Evolutionary conservation across 78 protist genomes (phyloP).

Genomic region (Protostelium mycophagum): DNA sequence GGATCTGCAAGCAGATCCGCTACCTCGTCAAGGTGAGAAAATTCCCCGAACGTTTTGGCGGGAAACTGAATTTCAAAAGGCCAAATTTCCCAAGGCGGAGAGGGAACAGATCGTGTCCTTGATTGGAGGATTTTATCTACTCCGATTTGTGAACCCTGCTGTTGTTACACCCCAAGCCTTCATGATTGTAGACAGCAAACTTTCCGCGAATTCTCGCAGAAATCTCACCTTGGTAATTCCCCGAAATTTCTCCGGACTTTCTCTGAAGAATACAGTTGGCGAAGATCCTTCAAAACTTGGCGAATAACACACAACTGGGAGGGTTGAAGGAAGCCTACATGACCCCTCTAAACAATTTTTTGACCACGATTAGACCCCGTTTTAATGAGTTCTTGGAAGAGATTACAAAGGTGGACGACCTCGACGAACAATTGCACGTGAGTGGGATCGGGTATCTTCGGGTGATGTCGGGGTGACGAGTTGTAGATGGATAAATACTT

Average conservation of each 20-base stretch:
- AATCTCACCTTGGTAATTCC: constrained; percentile 28
- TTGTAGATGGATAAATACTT: constrained; percentile 25
- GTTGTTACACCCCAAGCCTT: constrained; percentile 63
- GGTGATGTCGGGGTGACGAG: neutral
- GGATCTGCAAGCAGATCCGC: constrained; percentile 69
- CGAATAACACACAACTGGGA: constrained; percentile 55
- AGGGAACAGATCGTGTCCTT: constrained; percentile 27
- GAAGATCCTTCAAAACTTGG: constrained; percentile 64
- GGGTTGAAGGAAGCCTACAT: constrained; percentile 60
- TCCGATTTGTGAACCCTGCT: constrained; percentile 75
- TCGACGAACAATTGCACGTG: constrained; percentile 40
- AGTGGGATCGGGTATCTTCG: neutral
- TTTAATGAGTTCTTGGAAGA: constrained; percentile 38
- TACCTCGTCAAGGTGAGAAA: constrained; percentile 16
- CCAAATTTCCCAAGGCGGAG: constrained; percentile 41
- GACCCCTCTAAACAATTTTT: constrained; percentile 35
- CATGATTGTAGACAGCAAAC: constrained; percentile 44
- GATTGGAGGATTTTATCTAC: constrained; percentile 66
- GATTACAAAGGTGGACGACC: constrained; percentile 55
- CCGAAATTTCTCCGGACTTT: neutral
- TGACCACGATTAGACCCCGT: constrained; percentile 9
- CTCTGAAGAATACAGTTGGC: constrained; percentile 17
- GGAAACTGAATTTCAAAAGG: neutral
- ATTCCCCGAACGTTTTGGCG: neutral
- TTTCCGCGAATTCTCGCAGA: constrained; percentile 24